Percentiles rank a stretch among this genome's conserved stretches.
phyloP scores from a whole-genome alignment of 257 asterid species.

The Solanum appendiculatum region DNA sequence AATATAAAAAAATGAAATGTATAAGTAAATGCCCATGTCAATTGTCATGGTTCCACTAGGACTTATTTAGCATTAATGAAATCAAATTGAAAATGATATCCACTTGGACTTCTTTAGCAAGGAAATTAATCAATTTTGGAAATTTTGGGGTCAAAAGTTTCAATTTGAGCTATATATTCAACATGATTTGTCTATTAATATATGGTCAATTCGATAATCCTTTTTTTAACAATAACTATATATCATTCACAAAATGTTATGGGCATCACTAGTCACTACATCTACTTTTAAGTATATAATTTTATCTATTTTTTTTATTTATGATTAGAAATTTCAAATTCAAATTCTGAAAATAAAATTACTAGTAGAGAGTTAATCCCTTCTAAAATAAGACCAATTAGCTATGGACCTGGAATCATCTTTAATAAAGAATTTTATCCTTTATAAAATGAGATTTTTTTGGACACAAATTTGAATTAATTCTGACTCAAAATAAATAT shows the following conservation, averaged over 20 bases:
- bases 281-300: background rate
- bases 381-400: background rate
- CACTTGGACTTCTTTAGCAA: background rate
- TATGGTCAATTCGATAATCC: background rate
- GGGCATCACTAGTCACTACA: background rate
- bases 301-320: background rate
- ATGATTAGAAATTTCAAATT: background rate
- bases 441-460: background rate
- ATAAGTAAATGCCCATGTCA: background rate
- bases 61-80: background rate
- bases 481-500: background rate
- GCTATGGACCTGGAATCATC: background rate
- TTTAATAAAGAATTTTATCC: background rate
- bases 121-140: background rate
- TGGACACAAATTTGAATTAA: background rate
- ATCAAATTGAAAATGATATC: background rate
- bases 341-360: rapidly evolving
- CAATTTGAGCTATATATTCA: background rate
- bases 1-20: background rate
- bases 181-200: background rate
- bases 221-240: background rate
- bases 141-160: background rate
- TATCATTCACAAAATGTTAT: background rate
- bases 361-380: background rate
- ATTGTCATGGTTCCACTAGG: background rate